A percentile compares a stretch with the other conserved stretches of the same genome.
Conservation (phyloP, 2,329 filamentous ascomycete species). For the Fusarium albosuccineum region DNA sequence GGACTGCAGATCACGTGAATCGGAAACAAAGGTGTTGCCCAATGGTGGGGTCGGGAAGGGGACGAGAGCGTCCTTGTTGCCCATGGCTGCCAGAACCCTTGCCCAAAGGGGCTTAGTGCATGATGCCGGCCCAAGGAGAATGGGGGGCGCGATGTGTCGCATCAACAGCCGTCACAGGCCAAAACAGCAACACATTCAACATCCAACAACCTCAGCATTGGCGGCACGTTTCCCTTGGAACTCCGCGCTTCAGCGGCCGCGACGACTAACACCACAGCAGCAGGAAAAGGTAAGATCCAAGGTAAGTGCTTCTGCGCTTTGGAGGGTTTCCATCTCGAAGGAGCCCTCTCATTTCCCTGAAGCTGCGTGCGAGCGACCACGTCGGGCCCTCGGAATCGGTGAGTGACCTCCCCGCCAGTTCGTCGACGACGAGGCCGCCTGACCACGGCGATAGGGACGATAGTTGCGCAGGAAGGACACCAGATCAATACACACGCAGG, state of each 20-base stretch:
- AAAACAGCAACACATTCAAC: conserved; percentile 45
- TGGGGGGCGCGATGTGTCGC: conserved; percentile 47
- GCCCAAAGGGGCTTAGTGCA: conserved; percentile 39
- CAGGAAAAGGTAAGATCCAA: conserved; percentile 36
- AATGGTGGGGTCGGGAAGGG: conserved; percentile 39
- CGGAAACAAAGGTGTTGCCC: conserved; percentile 37
- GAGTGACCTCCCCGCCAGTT: conserved; percentile 42
- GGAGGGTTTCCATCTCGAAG: conserved; percentile 19
- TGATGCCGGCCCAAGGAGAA: conserved; percentile 44
- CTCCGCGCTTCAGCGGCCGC: conserved; percentile 46
- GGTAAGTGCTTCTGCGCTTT: conserved; percentile 35
- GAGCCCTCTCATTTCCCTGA: conserved; percentile 22
- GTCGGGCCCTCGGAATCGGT: conserved; percentile 42
- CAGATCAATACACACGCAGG: conserved; percentile 17
- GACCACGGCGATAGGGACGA: conserved; percentile 26
- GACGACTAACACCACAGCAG: conserved; percentile 43
- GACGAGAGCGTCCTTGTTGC: conserved; percentile 46
- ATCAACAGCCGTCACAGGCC: conserved; percentile 48
- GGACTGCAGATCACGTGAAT: conserved; percentile 37
- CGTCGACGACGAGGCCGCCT: conserved; percentile 30
- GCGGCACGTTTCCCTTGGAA: conserved; percentile 44
- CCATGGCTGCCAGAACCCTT: conserved; percentile 49
- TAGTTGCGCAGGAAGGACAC: conserved; percentile 27
- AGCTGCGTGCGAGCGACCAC: conserved; percentile 22
- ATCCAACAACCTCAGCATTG: conserved; percentile 42